phyloP scores from a whole-genome alignment of 202 grass and related monocot species.

The Tripidium arundinaceum region DNA sequence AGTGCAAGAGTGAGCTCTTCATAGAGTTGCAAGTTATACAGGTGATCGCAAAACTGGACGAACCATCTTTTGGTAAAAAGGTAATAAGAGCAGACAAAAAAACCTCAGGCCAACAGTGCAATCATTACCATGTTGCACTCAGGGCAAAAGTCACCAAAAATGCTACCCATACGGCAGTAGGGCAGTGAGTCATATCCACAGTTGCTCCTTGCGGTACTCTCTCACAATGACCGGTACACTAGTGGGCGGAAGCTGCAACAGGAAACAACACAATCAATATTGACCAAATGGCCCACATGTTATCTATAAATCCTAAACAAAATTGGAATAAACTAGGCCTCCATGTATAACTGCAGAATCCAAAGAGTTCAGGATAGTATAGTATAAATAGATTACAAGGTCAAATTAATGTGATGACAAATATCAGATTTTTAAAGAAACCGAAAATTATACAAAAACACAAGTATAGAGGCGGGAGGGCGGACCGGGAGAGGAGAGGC shows the following conservation, averaged over 20 bases:
- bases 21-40: conserved; percentile 27
- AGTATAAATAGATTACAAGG: not conserved
- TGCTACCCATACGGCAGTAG: not conserved
- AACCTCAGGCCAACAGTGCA: not conserved
- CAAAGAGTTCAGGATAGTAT: not conserved
- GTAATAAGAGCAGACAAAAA: not conserved
- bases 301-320: not conserved
- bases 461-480: not conserved
- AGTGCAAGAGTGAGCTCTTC: conserved; percentile 1
- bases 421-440: not conserved
- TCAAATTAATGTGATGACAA: not conserved
- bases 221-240: conserved; percentile 79
- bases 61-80: conserved; percentile 20
- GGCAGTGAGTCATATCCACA: conserved; percentile 57
- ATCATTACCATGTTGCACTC: conserved; percentile 20
- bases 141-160: conserved; percentile 25
- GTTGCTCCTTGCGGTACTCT: conserved; percentile 60
- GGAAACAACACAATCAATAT: not conserved
- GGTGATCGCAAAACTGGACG: conserved; percentile 29
- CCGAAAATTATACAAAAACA: not conserved
- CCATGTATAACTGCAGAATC: not conserved
- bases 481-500: no score
- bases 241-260: conserved; percentile 65
- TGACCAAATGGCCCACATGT: not conserved
- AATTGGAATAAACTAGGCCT: not conserved